Evolutionary conservation across 306 rosid genomes (phyloP), one percentile per base, ranked within the genome.

Genomic region (Castanospermum australe): DNA sequence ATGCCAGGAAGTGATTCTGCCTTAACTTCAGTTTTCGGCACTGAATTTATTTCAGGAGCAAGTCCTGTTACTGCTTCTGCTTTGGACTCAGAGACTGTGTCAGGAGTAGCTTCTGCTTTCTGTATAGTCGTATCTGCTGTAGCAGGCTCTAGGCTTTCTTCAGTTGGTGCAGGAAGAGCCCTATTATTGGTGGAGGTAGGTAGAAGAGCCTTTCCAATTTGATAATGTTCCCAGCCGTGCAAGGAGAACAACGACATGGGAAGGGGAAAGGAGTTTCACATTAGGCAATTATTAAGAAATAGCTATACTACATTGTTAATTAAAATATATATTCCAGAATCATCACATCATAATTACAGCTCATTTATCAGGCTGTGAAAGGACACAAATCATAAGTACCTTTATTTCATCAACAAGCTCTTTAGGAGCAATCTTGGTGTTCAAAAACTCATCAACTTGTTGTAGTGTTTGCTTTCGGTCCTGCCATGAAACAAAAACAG

Each of bases 391-490:
- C 5, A 39, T 2, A 12, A 55, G 50, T 75, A 95, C 99, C 98
- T 87, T 86, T 48, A 96, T 83, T 8, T 96, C 99, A 77, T 87
- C 98, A 3, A 44, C 92, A 12, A 96, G 87, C 78, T 90, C 98
- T 79, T 87, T 81, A 14, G 97, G 99, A 75, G 98, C 99, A 84
- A 96, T 63, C 90, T 96, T 93, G 65, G 97, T 89, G 88, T 81
- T 89, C 82, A 96, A 86, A 88, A 91, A 91, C 85, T 85, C 93
- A 24, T 91, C 96, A 71, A 91, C 81, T 84, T 89, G 83, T 82
- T 90, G 54, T 54, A 93, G 78, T 13, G 97, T 93, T 84, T 69
- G 61, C 79, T 88, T 93, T 71, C 98, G 95, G 76, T 91, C 97
- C 99, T 96, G 88, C 55, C 77, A 82, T 17, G 59, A 28, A 78